Base-by-base conservation (phyloP, 768 basidiomycete species). In the Exsudoporus frostii region DNA sequence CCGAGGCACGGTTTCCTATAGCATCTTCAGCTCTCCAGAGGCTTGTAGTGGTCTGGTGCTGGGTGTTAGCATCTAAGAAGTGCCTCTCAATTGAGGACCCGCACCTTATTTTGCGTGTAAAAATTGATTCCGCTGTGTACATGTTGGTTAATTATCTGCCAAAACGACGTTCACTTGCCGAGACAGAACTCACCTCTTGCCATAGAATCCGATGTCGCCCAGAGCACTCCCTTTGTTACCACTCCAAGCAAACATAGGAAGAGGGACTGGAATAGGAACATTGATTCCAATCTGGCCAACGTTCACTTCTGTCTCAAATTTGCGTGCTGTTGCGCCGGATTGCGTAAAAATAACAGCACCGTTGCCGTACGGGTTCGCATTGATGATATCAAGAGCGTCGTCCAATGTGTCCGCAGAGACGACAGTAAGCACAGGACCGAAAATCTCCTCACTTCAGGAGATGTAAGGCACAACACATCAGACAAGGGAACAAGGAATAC, bases 271-370 rank as follows among this genome's bases (percentile, higher is more conserved):
- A 46, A 92, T 92, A 4, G 91, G 90, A 9, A 94, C 86, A 66
- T 95, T 98, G 69, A 98, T 84, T 40, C 96, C 96, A 64, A 99
- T 83, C 71, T 91, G 93, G 22, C 94, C 94, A 48, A 92, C 85
- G 58, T 98, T 90, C 48, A 96, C 85, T 42, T 85, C 79, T 13
- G 76, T 76, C 73, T 98, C 96, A 57, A 97, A 99, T 70, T 89
- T 91, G 51, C 96, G 84, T 17, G 94, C 96, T 7, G 93, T 92
- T 32, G 96, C 91, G 15, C 96, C 97, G 14, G 88, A 91, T 73
- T 97, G 92, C 20, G 96, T 99, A 70, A 98, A 98, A 67, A 97
- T 92, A 20, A 93, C 90, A 29, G 94, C 84, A 29, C 96, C 96
- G 62, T 98, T 98, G 8, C 96, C 90, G 68, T 97, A 98, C 58